Conservation (phyloP, 2,329 filamentous ascomycete genomes). For the Aspergillus fischeri region DNA sequence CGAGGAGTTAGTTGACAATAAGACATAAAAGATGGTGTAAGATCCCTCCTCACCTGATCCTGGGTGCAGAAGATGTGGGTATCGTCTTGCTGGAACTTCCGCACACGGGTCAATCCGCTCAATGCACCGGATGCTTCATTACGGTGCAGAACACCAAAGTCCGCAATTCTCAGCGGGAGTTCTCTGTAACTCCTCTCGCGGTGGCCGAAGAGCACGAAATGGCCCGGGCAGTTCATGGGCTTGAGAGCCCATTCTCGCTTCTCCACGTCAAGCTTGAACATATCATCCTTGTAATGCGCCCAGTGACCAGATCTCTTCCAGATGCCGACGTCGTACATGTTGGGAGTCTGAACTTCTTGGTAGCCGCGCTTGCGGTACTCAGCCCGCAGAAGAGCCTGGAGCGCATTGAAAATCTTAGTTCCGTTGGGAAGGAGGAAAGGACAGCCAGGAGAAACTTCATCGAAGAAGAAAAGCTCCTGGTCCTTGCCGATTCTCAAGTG, state of each 20-base stretch:
- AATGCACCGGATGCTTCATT: constrained; percentile 94
- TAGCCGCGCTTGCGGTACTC: constrained; percentile 94
- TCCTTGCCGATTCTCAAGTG: constrained; percentile 91
- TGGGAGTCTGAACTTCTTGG: constrained; percentile 90
- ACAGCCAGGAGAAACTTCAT: constrained; percentile 87
- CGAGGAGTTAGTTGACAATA: constrained; percentile 7
- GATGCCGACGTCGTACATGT: constrained; percentile 89
- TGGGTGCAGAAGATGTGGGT: constrained; percentile 92
- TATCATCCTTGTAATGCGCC: constrained; percentile 91
- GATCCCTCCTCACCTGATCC: constrained; percentile 53
- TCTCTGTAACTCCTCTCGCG: constrained; percentile 83
- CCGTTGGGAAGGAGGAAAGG: constrained; percentile 91
- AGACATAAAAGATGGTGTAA: not conserved
- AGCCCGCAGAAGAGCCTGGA: constrained; percentile 73
- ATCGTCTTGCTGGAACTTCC: constrained; percentile 94
- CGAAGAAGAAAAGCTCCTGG: constrained; percentile 97
- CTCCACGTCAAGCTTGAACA: constrained; percentile 80
- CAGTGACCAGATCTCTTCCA: constrained; percentile 97
- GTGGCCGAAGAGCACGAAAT: constrained; percentile 83
- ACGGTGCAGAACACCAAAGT: constrained; percentile 91
- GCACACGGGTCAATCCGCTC: constrained; percentile 83
- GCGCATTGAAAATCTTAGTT: constrained; percentile 85
- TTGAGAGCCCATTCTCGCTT: constrained; percentile 84
- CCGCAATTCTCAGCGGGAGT: constrained; percentile 85
- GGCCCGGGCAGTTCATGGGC: constrained; percentile 97